Base-by-base conservation (phyloP, 805 yeast species). In the Myxozyma geophila region DNA sequence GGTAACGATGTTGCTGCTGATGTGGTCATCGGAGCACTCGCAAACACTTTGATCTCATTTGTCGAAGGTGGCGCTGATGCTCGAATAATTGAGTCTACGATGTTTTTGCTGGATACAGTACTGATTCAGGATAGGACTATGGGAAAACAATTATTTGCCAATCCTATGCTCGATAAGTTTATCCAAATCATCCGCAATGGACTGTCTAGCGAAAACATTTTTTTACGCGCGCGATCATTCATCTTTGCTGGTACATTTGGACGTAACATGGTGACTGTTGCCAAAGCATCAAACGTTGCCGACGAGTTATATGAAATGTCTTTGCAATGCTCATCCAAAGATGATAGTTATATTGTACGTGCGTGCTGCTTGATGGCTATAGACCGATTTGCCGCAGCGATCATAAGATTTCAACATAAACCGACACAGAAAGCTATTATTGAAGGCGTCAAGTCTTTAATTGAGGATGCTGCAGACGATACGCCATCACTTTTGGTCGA, bases 401-500 rank as follows among this genome's bases (percentile, higher is more conserved):
- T 61, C 15, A 68, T 59, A 39, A 67, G 73, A 8, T 44, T 40
- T 2, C 64, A 66, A n/a, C 64, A 73, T n/a, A 62, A 54, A 33
- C 54, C 58, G 7, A 64, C 69, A 50, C 78, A 76, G 60, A 49
- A 50, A 19, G 51, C 68, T 2, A 67, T 79, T 10, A 71, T 83
- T 43, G 52, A 67, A 0, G 66, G 84, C 0, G 80, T 86, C 10
- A 71, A 74, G 2, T 73, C 80, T 1, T 74, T 93, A 9, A 72
- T 82, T 2, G 82, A 81, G 1, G 87, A 84, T 0, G 83, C 95
- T 0, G 89, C 86, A 51, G 97, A 90, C 52, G 98, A 92, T 70
- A 83, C 96, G 0, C 85, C 89, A 41, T 83, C 92, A 0, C 80
- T 88, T 53, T 75, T 92, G 48, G 80, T 89, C 12, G 97, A 92